Conservation (phyloP, 768 basidiomycete genomes). For the Kwoniella sp. region DNA sequence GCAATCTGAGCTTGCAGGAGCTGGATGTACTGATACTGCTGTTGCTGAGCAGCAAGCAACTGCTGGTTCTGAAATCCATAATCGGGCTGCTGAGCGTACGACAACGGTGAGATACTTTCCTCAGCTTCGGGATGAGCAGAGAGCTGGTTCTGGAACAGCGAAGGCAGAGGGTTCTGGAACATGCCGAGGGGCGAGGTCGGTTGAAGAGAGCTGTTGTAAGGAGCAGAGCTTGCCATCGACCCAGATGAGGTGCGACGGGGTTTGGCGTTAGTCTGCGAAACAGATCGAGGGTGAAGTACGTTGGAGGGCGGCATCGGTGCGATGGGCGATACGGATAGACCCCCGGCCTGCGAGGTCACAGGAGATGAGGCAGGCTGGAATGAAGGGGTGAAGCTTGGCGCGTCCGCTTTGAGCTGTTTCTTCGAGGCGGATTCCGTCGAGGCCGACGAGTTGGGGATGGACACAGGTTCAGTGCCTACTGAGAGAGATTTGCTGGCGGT, state of each 20-base stretch:
- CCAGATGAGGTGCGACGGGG: conserved; percentile 25
- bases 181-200: conserved; percentile 9
- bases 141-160: conserved; percentile 20
- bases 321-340: conserved; percentile 29
- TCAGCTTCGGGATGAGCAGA: conserved; percentile 29
- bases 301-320: conserved; percentile 12
- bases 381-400: conserved; percentile 47
- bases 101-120: conserved; percentile 26
- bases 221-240: conserved; percentile 1
- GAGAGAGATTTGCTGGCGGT: conserved; percentile 11
- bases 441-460: conserved; percentile 17
- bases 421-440: conserved; percentile 5
- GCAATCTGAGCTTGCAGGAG: conserved; percentile 69
- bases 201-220: conserved; percentile 3
- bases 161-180: conserved; percentile 3
- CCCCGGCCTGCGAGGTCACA: conserved; percentile 17
- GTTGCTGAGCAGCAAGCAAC: conserved; percentile 43
- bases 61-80: conserved; percentile 43
- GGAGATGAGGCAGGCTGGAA: conserved; percentile 39
- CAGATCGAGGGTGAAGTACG: conserved; percentile 17
- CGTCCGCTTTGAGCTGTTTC: conserved; percentile 52
- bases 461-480: conserved; percentile 19
- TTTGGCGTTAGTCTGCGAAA: conserved; percentile 22
- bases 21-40: conserved; percentile 50
- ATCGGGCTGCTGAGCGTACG: conserved; percentile 28